phyloP scores from a whole-genome alignment of 768 basidiomycete genomes.

The Leccinum ochraceum region DNA sequence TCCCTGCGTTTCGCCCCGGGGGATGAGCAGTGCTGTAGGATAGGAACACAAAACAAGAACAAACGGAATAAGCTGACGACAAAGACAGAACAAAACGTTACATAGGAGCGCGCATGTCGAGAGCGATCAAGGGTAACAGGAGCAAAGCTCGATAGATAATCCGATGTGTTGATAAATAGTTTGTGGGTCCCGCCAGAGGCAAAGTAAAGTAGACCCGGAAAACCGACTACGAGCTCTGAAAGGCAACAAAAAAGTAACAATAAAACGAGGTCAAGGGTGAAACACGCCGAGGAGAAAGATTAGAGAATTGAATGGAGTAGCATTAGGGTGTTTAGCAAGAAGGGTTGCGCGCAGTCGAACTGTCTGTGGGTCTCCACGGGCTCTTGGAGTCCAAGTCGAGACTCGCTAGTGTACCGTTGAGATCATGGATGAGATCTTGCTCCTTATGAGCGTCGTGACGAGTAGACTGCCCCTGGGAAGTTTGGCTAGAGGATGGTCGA shows the following conservation, averaged over 20 bases:
- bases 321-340: conserved; percentile 19
- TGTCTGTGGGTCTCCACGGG: conserved; percentile 34
- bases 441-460: conserved; percentile 37
- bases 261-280: conserved; percentile 26
- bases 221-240: conserved; percentile 18
- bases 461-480: conserved; percentile 24
- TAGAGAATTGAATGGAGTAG: conserved; percentile 10
- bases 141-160: conserved; percentile 36
- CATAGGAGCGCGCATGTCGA: conserved; percentile 38
- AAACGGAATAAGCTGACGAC: conserved; percentile 27
- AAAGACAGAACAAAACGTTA: conserved; percentile 36
- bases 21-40: conserved; percentile 2
- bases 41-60: conserved; percentile 35
- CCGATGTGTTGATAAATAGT: conserved; percentile 29
- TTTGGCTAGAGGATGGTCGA: conserved; percentile 53
- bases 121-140: conserved; percentile 39
- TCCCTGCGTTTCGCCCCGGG: conserved; percentile 9
- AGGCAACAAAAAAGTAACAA: conserved; percentile 12
- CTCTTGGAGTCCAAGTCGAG: conserved; percentile 57
- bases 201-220: conserved; percentile 20
- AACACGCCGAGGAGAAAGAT: conserved; percentile 15
- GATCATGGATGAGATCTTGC: conserved; percentile 60
- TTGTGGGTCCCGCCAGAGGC: conserved; percentile 26
- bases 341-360: conserved; percentile 20
- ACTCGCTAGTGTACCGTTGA: conserved; percentile 77